Percentiles rank a stretch among this genome's conserved stretches.
These are phyloP conservation scores for Podaxis mareebaensis DNA, from an alignment of 768 basidiomycete species.

Conservation along the genomic window DNA sequence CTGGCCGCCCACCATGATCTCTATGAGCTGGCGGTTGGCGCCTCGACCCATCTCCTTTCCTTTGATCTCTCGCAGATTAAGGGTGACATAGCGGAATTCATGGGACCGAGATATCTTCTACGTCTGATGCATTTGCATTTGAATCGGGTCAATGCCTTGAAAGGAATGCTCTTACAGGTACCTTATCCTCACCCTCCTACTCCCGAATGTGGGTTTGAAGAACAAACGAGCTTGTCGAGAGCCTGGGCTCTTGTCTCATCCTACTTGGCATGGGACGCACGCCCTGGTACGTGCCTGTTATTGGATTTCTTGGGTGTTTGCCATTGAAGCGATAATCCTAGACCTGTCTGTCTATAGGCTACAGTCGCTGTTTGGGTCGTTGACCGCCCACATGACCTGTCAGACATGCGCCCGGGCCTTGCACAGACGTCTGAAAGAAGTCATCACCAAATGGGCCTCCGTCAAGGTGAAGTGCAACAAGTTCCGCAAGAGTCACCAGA, in stretches of 20 bases:
- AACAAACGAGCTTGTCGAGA: conserved; percentile 25
- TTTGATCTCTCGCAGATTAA: conserved; percentile 28
- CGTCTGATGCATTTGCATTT: conserved; percentile 37
- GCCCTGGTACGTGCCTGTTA: conserved; percentile 19
- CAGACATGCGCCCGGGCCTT: conserved; percentile 43
- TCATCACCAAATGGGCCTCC: conserved; percentile 52
- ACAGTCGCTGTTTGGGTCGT: conserved; percentile 46
- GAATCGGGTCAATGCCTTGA: conserved; percentile 31
- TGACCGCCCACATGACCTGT: conserved; percentile 49
- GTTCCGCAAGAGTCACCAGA: too few species aligned
- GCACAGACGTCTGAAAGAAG: conserved; percentile 44
- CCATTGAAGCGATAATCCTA: conserved; percentile 19
- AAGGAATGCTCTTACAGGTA: conserved; percentile 20
- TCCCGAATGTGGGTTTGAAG: conserved; percentile 21
- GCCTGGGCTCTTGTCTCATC: conserved; percentile 28
- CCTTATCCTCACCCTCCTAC: conserved; percentile 21
- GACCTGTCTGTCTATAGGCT: conserved; percentile 52
- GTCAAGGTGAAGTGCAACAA: conserved; percentile 43
- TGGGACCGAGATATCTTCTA: conserved; percentile 37
- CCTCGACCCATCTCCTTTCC: conserved; percentile 37
- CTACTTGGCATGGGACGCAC: conserved; percentile 26
- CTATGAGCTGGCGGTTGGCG: conserved; percentile 35
- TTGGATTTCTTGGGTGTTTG: background rate
- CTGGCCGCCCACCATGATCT: conserved; percentile 31
- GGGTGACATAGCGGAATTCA: conserved; percentile 31